Base-by-base conservation (phyloP, 768 basidiomycete species). In the Lanmaoa rubissima region DNA sequence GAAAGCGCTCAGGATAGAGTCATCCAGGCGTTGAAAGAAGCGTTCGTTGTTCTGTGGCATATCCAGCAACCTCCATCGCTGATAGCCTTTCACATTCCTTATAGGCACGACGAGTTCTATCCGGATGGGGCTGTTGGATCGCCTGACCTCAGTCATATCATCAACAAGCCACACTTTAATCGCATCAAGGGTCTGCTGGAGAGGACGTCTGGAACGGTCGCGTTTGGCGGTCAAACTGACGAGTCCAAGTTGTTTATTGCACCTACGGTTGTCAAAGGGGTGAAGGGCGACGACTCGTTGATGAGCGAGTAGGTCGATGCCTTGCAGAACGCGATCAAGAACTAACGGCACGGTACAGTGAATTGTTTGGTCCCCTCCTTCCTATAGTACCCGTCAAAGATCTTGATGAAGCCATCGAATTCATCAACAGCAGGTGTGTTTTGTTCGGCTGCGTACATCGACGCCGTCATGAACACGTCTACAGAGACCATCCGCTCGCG, bases 361-460 rank as follows among this genome's bases (percentile, higher is more conserved):
- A 94, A 65, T 78, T 94, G 42, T 94, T 95, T 62, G 93, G 92
- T 0, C 92, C 93, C 9, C 61, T 95, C 11, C 73, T 95, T 24
- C 87, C 90, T 4, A 77, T 95, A 40, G 74, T 94, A 1, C 81
- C 86, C 0, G 84, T 93, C 26, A 81, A 86, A n/a, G 68, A 79
- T 53, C 51, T 90, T 8, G 88, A 92, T 35, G 85, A 82, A 39
- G 92, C 86, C 4, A 84, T 93, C 55, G 78, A 81, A 12, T 85
- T 84, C 54, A 79, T 93, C 51, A 87, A 87, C 61, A 69, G 71
- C 16, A 77, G 76, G 88, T 84, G 49, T 24, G 77, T 72, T 17
- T 43, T 40, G 13, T 35, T 40, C 2, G 1, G 5, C 34, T 24
- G 54, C 14, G 28, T 28, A 1, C 28, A 9, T 52, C 13, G 34